phyloP scores from a whole-genome alignment of 2,329 filamentous ascomycete genomes.

The Colletotrichum simmondsii region DNA sequence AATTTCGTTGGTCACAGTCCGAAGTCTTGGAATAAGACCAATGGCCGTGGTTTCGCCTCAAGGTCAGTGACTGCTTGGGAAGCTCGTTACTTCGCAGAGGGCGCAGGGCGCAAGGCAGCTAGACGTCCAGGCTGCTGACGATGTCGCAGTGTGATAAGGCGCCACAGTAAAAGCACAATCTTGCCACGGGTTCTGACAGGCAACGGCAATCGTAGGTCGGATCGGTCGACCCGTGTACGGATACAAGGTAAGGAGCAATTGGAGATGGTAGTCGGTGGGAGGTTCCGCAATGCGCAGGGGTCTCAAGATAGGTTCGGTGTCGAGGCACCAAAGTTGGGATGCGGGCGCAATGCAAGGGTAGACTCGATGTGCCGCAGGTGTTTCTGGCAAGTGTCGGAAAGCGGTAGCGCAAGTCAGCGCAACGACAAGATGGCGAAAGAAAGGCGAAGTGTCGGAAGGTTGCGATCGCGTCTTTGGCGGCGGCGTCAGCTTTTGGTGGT shows the following conservation, averaged over 20 bases:
- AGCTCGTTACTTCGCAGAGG: neutral
- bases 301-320: neutral
- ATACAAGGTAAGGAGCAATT: neutral
- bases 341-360: conserved; percentile 9
- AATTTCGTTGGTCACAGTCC: neutral
- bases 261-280: neutral
- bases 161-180: neutral
- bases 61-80: neutral
- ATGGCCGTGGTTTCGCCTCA: neutral
- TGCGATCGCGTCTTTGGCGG: conserved; percentile 10
- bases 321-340: neutral
- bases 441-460: conserved; percentile 19
- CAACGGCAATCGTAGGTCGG: neutral
- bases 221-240: neutral
- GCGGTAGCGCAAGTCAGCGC: conserved; percentile 15
- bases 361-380: conserved; percentile 9
- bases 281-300: conserved; percentile 18
- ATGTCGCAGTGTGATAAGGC: neutral
- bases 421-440: neutral
- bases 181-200: conserved; percentile 6
- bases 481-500: conserved; percentile 28
- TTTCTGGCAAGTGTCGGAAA: conserved; percentile 16
- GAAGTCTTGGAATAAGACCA: neutral
- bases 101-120: neutral
- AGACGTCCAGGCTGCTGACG: conserved; percentile 13